Conservation (phyloP, 1,139 yeast species). For the Geotrichum macrosporum region DNA sequence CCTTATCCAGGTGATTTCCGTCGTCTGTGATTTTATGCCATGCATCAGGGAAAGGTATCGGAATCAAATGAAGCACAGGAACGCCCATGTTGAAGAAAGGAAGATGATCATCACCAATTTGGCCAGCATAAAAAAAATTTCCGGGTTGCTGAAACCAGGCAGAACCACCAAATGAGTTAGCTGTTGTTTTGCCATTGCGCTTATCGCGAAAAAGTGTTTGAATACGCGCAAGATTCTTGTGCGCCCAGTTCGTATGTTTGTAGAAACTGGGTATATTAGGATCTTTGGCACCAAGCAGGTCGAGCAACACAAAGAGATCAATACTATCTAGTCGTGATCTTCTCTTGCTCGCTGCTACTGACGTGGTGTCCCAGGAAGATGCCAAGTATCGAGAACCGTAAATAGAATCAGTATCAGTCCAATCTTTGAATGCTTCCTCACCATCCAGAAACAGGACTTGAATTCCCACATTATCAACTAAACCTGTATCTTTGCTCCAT, state of each 20-base stretch:
- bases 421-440: constrained; percentile 51
- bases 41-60: constrained; percentile 45
- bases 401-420: constrained; percentile 50
- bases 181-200: background rate
- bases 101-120: constrained; percentile 47
- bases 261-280: constrained; percentile 46
- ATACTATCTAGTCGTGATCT: constrained; percentile 34
- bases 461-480: constrained; percentile 38
- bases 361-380: constrained; percentile 36
- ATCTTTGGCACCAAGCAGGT: constrained; percentile 45
- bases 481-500: constrained; percentile 26
- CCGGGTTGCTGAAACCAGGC: constrained; percentile 23
- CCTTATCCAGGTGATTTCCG: constrained; percentile 37
- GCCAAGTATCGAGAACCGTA: constrained; percentile 55
- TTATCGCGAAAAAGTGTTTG: constrained; percentile 25
- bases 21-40: constrained; percentile 50
- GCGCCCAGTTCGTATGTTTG: constrained; percentile 41
- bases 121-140: constrained; percentile 37
- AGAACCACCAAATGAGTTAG: background rate
- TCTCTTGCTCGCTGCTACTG: constrained; percentile 17
- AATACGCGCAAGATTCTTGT: constrained; percentile 37
- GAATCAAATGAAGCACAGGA: constrained; percentile 50
- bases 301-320: constrained; percentile 47
- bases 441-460: constrained; percentile 56
- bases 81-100: constrained; percentile 49